Evolutionary conservation across 2,329 filamentous ascomycete genomes (phyloP).

Genomic region (Purpureocillium takamizusanense): DNA sequence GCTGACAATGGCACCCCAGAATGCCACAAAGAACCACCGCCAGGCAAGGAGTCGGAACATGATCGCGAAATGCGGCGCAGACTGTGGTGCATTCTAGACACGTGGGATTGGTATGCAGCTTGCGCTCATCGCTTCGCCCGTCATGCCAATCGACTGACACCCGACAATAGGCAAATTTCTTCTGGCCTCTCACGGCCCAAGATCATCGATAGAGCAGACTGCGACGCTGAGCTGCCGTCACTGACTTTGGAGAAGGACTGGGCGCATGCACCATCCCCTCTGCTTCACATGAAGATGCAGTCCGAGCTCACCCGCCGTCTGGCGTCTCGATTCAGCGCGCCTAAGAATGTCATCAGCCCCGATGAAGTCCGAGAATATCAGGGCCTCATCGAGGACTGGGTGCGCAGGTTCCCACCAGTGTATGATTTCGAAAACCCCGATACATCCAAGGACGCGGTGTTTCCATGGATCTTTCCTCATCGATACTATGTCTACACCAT

Average conservation of each 20-base stretch:
- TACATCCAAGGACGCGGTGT: slow-evolving; percentile 24
- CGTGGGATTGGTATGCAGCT: slow-evolving; percentile 21
- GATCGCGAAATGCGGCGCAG: slow-evolving; percentile 21
- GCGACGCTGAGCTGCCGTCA: slow-evolving; percentile 15
- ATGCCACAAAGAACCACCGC: slow-evolving; percentile 12
- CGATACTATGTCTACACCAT: slow-evolving; percentile 35
- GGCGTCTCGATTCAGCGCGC: slow-evolving; percentile 14
- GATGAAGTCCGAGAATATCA: slow-evolving; percentile 17
- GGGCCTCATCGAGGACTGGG: slow-evolving; percentile 28
- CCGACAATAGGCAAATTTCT: slow-evolving; percentile 19
- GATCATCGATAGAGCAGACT: slow-evolving; percentile 19
- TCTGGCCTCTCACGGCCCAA: slow-evolving; percentile 20
- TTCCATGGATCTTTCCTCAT: slow-evolving; percentile 34
- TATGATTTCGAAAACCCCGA: slow-evolving; percentile 30
- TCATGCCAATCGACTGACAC: too few relatives aligned
- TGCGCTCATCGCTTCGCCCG: background rate
- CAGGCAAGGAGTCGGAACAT: slow-evolving; percentile 14
- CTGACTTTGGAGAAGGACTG: slow-evolving; percentile 14
- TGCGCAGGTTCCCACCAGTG: slow-evolving; percentile 28
- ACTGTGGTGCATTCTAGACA: slow-evolving; percentile 22
- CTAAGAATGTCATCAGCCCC: slow-evolving; percentile 15
- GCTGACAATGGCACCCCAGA: slow-evolving; percentile 5
- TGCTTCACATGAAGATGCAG: slow-evolving; percentile 21
- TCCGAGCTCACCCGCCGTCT: slow-evolving; percentile 14
- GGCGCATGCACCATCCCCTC: slow-evolving; percentile 14